Conservation (phyloP, 306 rosid genomes). For the Bauhinia variegata region DNA sequence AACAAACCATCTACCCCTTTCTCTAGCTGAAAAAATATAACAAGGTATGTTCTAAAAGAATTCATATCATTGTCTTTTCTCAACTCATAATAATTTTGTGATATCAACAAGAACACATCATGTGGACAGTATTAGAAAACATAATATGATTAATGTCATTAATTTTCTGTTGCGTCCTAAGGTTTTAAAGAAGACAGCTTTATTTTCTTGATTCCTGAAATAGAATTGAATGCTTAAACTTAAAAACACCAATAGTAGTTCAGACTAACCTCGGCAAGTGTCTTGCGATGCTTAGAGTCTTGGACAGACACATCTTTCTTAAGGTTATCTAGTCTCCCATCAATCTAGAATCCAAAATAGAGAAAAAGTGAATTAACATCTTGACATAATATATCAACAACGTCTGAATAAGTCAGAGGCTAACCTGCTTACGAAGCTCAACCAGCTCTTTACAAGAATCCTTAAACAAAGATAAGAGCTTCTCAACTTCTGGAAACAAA, state of each 20-base stretch:
- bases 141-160: slow-evolving; percentile 2
- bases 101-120: background rate
- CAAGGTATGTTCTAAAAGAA: slow-evolving; percentile 4
- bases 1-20: slow-evolving; percentile 99
- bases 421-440: slow-evolving; percentile 92
- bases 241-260: slow-evolving; percentile 11
- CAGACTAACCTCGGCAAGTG: slow-evolving; percentile 83
- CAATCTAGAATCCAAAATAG: slow-evolving; percentile 56
- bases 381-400: slow-evolving; percentile 4
- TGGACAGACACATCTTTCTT: slow-evolving; percentile 89
- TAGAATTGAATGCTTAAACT: background rate
- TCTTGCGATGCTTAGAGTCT: slow-evolving; percentile 92
- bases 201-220: background rate
- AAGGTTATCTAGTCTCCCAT: slow-evolving; percentile 80
- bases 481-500: slow-evolving; percentile 87
- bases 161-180: background rate
- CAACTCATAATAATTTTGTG: background rate
- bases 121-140: background rate
- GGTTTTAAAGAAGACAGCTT: background rate
- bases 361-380: slow-evolving; percentile 9
- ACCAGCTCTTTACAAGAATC: slow-evolving; percentile 90
- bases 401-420: background rate
- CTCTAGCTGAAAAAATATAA: slow-evolving; percentile 72
- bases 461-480: slow-evolving; percentile 78
- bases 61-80: too few species aligned